These are phyloP conservation scores for Alternaria ethzedia DNA, from an alignment of 2,329 filamentous ascomycete genomes.

Conservation along the genomic window DNA sequence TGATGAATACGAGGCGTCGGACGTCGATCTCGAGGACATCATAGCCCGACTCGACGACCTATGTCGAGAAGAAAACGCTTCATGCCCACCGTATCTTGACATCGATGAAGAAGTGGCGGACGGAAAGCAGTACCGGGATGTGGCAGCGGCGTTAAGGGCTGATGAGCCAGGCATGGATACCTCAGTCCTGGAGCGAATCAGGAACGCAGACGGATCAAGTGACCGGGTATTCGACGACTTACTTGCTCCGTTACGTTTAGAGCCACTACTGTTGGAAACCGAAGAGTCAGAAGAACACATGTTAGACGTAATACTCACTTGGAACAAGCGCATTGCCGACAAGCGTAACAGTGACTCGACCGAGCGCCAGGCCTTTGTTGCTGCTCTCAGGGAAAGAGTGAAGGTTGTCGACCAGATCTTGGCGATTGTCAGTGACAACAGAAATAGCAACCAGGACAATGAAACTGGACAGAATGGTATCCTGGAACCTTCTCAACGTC, in stretches of 20 bases:
- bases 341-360: neutral
- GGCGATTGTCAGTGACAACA: neutral
- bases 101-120: neutral
- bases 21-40: neutral
- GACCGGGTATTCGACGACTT: conserved; percentile 23
- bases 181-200: conserved; percentile 21
- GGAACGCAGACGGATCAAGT: conserved; percentile 15
- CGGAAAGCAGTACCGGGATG: neutral
- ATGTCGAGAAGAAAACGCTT: neutral
- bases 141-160: neutral
- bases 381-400: conserved; percentile 14
- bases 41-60: neutral
- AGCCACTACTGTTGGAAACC: neutral
- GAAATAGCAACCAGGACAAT: neutral
- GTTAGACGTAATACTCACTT: conserved; percentile 18
- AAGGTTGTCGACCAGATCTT: neutral
- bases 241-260: conserved; percentile 17
- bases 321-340: conserved; percentile 21
- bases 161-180: conserved; percentile 13
- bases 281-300: conserved; percentile 23
- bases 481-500: conserved; percentile 5
- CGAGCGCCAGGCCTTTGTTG: conserved; percentile 9
- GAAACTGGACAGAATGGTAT: neutral
- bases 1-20: neutral
- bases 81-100: neutral